Base-by-base conservation (phyloP, 2,329 filamentous ascomycete genomes). In the Paraphoma sp. region DNA sequence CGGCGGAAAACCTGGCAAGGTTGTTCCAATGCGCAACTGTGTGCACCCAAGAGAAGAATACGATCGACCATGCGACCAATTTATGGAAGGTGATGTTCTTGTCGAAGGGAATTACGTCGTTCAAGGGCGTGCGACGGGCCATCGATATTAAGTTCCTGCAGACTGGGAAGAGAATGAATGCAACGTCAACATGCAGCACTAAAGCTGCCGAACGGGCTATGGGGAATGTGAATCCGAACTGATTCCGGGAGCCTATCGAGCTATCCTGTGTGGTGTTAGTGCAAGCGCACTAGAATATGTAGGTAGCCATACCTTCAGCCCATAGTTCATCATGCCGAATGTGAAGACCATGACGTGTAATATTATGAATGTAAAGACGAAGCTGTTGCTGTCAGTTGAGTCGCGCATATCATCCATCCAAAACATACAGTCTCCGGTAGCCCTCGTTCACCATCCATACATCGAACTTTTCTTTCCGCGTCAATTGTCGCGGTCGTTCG, bases 51-150 rank as follows among this genome's bases (percentile, higher is more conserved):
- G 91, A 91, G 77, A 91, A 96, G 79, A 94, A 92, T 64, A 95
- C 88, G 69, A 96, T 93, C 23, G 91, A 93, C 90, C 91, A 95
- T 6, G 90, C 91, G 28, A 90, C 91, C 47, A 84, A 87, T 79
- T 92, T 94, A 81, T 95, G 91, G 78, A 95, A 94, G 44, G 90
- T 91, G 75, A 93, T 93, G 79, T 93, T 93, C 83, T 93, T 93
- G 80, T 93, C 90, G 77, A 95, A 93, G 67, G 92, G 91, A 64
- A 96, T 89, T 72, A 95, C 91, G 65, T 91, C 90, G 76, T 94
- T 93, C 54, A 95, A 82, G 7, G 91, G 90, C 6, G 91, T 95
- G 73, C 92, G 89, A 60, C 91, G 86, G 50, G 89, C 84, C 60
- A 94, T 85, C 51, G 91, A 95, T 71, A 95, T 92, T 67, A 95